Evolutionary conservation across 164 flowering plant genomes (phyloP), one percentile per base, ranked within the genome.

Genomic region (Aristolochia contorta): DNA sequence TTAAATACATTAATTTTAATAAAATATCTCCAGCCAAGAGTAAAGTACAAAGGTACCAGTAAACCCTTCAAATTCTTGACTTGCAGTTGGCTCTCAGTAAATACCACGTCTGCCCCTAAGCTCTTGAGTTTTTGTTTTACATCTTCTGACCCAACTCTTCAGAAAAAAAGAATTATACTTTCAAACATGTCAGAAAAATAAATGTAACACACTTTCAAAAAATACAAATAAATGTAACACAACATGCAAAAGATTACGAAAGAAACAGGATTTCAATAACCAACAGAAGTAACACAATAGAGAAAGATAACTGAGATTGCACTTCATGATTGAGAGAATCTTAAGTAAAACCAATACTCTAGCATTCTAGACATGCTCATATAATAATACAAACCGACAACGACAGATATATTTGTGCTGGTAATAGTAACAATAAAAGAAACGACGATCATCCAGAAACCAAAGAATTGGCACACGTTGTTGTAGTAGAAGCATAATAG

Each of bases 41-140:
- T 9, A 22, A 54, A 54, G 24, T 21, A n/a, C 16, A 20, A 55
- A 13, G 27, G 37, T 88, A 92, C 98, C 96, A 87, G 78, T 32
- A 89, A 84, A 62, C 74, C 57, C 69, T 89, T 87, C 63, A 92
- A 69, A 73, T 87, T 83, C 78, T 84, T 89, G 64, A 87, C 78
- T 68, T 79, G 77, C 60, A 89, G 71, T 59, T 92, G 84, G 69
- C 82, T 79, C 69, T 92, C 96, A 2, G 93, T 83, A 33, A 71
- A 87, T 60, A 92, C 93, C 74, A 83, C 85, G 80, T 80, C 83
- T 18, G 96, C 98, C 51, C 98, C 98, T 47, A 92, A 89, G 55
- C 73, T 72, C 68, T 78, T 83, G 19, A 92, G 83, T 33, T 67
- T 79, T 71, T 85, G 86, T 75, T 79, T 87, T 13, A 67, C 90